These are phyloP conservation scores for Suhomyces ambrosiae DNA, from an alignment of 1,139 yeast species.

Conservation along the genomic window DNA sequence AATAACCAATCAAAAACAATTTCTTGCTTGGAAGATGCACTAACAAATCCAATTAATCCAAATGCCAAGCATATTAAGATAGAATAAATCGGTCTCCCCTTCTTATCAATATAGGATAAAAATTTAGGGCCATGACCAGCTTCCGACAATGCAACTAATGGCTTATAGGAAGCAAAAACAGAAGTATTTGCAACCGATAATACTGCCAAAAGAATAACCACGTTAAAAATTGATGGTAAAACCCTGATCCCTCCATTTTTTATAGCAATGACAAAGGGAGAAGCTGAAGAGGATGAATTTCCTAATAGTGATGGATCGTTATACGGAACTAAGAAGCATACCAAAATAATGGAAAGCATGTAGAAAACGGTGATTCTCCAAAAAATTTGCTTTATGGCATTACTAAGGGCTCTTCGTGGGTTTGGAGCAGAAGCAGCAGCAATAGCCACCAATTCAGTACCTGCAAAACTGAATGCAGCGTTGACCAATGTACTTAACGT, in stretches of 20 bases:
- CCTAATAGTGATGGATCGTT: slow-evolving; percentile 20
- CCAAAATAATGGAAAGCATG: slow-evolving; percentile 24
- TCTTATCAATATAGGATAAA: slow-evolving; percentile 30
- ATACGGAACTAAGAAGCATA: slow-evolving; percentile 25
- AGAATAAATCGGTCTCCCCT: slow-evolving; percentile 35
- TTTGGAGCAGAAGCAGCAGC: slow-evolving; percentile 26
- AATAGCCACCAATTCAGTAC: slow-evolving; percentile 29
- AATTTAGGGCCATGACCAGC: slow-evolving; percentile 38
- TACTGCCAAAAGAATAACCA: slow-evolving; percentile 33
- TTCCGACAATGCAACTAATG: slow-evolving; percentile 35
- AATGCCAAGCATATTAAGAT: slow-evolving; percentile 25
- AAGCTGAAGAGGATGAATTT: slow-evolving; percentile 29
- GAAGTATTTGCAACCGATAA: slow-evolving; percentile 38
- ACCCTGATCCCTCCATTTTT: slow-evolving; percentile 33
- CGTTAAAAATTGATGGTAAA: slow-evolving; percentile 38
- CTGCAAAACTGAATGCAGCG: slow-evolving; percentile 28
- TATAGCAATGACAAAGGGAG: slow-evolving; percentile 19
- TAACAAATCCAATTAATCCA: slow-evolving; percentile 18
- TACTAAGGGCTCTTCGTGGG: slow-evolving; percentile 25
- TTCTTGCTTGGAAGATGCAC: slow-evolving; percentile 16
- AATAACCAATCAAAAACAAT: slow-evolving; percentile 40
- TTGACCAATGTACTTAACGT: slow-evolving; percentile 24
- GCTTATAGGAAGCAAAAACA: slow-evolving; percentile 36
- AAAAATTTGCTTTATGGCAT: slow-evolving; percentile 28
- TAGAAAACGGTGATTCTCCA: slow-evolving; percentile 27